phyloP scores from a whole-genome alignment of 139 green algal species.

The Haematococcus lacustris region DNA sequence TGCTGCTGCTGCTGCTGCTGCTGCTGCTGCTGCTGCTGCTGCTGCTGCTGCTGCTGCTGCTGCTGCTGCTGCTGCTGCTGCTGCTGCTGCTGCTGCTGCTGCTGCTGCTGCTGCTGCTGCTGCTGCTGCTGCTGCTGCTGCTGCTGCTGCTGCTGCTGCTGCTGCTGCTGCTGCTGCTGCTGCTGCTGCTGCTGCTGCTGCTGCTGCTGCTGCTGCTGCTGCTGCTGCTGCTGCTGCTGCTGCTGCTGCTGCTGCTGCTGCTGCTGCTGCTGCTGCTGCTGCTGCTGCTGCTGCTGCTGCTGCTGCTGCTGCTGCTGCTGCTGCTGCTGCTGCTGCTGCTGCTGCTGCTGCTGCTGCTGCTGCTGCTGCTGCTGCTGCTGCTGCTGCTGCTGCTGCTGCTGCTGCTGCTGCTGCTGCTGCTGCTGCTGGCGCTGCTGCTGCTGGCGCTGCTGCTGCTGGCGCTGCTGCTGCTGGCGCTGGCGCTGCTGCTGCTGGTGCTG shows the following conservation, averaged over 20 bases:
- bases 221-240: not conserved
- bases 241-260: not conserved
- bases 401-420: not conserved
- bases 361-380: not conserved
- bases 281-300: not conserved
- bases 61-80: slow-evolving; percentile 2
- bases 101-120: slow-evolving; percentile 1
- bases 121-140: not conserved
- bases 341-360: slow-evolving; percentile 1
- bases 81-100: slow-evolving; percentile 2
- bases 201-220: slow-evolving; percentile 2
- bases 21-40: not conserved
- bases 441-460: not conserved
- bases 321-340: not conserved
- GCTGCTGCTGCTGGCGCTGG: too few species aligned
- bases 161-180: slow-evolving; percentile 1
- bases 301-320: not conserved
- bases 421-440: not conserved
- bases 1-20: slow-evolving; percentile 12
- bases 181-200: slow-evolving; percentile 1
- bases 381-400: not conserved
- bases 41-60: slow-evolving; percentile 1
- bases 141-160: not conserved
- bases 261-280: slow-evolving; percentile 1
- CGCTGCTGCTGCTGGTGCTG: too few species aligned